Percentiles rank a stretch among this genome's conserved stretches.
These are phyloP conservation scores for Komagataella pseudopastoris DNA, from an alignment of 805 yeast species.

Conservation along the genomic window DNA sequence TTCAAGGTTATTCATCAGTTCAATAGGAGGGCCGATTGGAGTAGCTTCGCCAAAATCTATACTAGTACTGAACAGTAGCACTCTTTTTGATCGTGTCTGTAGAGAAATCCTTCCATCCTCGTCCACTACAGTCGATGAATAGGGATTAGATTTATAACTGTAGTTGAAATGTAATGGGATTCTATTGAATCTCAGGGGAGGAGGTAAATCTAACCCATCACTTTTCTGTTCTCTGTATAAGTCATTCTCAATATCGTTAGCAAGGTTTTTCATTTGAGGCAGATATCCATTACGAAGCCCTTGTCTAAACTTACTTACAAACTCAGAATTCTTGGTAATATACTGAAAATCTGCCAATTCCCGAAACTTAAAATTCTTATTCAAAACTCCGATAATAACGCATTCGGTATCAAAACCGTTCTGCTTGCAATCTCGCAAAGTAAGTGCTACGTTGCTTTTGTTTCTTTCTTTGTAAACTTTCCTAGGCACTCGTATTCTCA, in stretches of 20 bases:
- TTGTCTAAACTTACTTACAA: slow-evolving; percentile 23
- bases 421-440: slow-evolving; percentile 23
- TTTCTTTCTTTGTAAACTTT: slow-evolving; percentile 21
- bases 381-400: slow-evolving; percentile 54
- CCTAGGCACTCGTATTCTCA: neutral
- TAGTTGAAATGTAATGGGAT: slow-evolving; percentile 68
- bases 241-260: slow-evolving; percentile 10
- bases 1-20: slow-evolving; percentile 30
- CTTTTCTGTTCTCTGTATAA: slow-evolving; percentile 10
- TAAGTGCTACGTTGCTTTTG: slow-evolving; percentile 27
- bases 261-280: slow-evolving; percentile 24
- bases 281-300: slow-evolving; percentile 30
- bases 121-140: slow-evolving; percentile 28
- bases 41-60: slow-evolving; percentile 32
- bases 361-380: slow-evolving; percentile 62
- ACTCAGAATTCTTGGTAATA: slow-evolving; percentile 40
- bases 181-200: slow-evolving; percentile 77
- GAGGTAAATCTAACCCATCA: slow-evolving; percentile 50
- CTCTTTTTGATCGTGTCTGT: slow-evolving; percentile 27
- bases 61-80: slow-evolving; percentile 40
- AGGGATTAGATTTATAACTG: slow-evolving; percentile 62
- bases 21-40: slow-evolving; percentile 37
- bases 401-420: slow-evolving; percentile 21
- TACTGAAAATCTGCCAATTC: slow-evolving; percentile 84
- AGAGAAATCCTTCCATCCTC: slow-evolving; percentile 42